Evolutionary conservation across 2,329 filamentous ascomycete genomes (phyloP).

Genomic region (Alternaria triticina): DNA sequence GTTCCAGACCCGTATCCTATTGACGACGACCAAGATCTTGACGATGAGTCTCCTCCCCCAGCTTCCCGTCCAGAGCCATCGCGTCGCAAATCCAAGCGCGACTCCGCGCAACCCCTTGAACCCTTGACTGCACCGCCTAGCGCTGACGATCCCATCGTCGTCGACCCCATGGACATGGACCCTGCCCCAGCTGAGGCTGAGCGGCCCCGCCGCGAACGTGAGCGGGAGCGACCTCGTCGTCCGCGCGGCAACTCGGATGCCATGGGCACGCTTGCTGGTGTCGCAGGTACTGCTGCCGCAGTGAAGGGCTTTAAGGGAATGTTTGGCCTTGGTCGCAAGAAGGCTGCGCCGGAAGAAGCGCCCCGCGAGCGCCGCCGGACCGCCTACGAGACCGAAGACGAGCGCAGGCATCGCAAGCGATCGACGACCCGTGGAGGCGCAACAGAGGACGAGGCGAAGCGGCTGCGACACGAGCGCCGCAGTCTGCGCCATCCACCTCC

Average conservation of each 20-base stretch:
- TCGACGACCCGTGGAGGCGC: slow-evolving; percentile 42
- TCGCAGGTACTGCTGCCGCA: slow-evolving; percentile 47
- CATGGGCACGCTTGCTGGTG: slow-evolving; percentile 57
- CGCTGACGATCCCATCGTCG: slow-evolving; percentile 53
- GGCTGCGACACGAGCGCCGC: slow-evolving; percentile 45
- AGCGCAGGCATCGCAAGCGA: slow-evolving; percentile 46
- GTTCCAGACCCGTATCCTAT: slow-evolving; percentile 66
- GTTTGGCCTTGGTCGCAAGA: slow-evolving; percentile 52
- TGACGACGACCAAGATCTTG: slow-evolving; percentile 65
- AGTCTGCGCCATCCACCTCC: slow-evolving; percentile 37
- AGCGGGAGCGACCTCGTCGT: slow-evolving; percentile 45
- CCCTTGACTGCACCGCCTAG: slow-evolving; percentile 46
- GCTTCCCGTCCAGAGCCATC: slow-evolving; percentile 44
- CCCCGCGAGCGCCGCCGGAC: slow-evolving; percentile 40
- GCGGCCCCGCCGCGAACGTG: slow-evolving; percentile 51
- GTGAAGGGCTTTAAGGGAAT: slow-evolving; percentile 64
- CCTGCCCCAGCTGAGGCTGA: slow-evolving; percentile 54
- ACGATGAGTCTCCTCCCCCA: slow-evolving; percentile 48
- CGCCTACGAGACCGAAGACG: slow-evolving; percentile 46
- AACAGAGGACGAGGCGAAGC: slow-evolving; percentile 48
- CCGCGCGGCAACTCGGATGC: slow-evolving; percentile 67
- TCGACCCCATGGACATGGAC: slow-evolving; percentile 46
- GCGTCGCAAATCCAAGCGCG: slow-evolving; percentile 51
- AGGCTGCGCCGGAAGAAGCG: slow-evolving; percentile 38
- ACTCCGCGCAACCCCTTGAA: slow-evolving; percentile 43